Conservation (phyloP, 208 protist genomes). For the Trypanosoma avium region DNA sequence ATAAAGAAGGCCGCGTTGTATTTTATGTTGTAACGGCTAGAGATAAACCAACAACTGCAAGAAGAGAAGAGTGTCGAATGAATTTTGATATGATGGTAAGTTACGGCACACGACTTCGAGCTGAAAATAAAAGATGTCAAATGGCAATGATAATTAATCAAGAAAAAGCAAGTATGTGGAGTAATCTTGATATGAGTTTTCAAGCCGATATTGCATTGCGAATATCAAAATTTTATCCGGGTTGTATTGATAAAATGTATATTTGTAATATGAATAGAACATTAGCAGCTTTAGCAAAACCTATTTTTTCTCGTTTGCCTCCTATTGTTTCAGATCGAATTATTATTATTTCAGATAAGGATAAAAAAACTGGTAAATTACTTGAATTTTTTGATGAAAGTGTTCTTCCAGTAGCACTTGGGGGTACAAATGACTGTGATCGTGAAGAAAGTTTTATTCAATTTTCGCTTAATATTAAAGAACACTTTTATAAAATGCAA, state of each 20-base stretch:
- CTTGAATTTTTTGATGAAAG: constrained; percentile 28
- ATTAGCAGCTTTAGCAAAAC: constrained; percentile 16
- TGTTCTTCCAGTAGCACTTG: constrained; percentile 33
- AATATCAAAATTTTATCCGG: constrained; percentile 28
- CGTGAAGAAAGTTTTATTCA: constrained; percentile 5
- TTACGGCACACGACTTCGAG: constrained; percentile 24
- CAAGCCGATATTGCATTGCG: constrained; percentile 29
- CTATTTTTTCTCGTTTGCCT: constrained; percentile 22
- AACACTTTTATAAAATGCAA: constrained; percentile 27
- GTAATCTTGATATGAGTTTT: constrained; percentile 27
- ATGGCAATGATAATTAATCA: constrained; percentile 31
- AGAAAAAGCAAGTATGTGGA: constrained; percentile 32
- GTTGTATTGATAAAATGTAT: constrained; percentile 22
- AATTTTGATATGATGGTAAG: constrained; percentile 33
- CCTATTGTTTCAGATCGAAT: constrained; percentile 21
- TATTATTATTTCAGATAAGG: constrained; percentile 22
- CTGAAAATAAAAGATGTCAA: constrained; percentile 24
- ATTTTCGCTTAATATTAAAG: constrained; percentile 20
- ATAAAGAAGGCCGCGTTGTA: constrained; percentile 28
- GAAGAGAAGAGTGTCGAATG: constrained; percentile 11
- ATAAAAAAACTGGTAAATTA: constrained; percentile 24
- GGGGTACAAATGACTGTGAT: constrained; percentile 31
- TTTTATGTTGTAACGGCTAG: constrained; percentile 26
- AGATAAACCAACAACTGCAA: constrained; percentile 7
- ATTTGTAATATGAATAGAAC: constrained; percentile 24